A percentile compares a stretch with the other conserved stretches of the same genome.
These are phyloP conservation scores for Phylloporus sp. DNA, from an alignment of 768 basidiomycete genomes.

Conservation along the genomic window DNA sequence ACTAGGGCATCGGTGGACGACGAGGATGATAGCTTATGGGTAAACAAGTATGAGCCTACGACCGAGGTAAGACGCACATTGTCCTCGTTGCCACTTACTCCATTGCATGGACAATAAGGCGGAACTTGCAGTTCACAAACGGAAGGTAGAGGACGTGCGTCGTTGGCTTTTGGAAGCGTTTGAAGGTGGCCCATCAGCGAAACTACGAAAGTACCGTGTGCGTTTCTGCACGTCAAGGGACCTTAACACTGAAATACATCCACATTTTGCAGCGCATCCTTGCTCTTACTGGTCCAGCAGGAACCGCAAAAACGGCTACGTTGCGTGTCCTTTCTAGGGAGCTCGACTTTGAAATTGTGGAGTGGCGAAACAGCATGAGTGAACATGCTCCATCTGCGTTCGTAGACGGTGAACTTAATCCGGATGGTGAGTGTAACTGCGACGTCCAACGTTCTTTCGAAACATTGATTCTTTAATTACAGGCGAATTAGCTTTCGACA, in stretches of 20 bases:
- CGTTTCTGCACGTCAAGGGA: slow-evolving; percentile 20
- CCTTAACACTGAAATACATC: background rate
- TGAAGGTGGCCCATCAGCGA: slow-evolving; percentile 59
- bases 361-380: slow-evolving; percentile 75
- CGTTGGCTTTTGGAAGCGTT: slow-evolving; percentile 73
- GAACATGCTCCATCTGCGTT: slow-evolving; percentile 35
- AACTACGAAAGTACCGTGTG: slow-evolving; percentile 71
- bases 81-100: background rate
- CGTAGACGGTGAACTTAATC: slow-evolving; percentile 16
- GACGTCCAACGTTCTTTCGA: background rate
- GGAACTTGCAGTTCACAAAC: slow-evolving; percentile 74
- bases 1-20: background rate
- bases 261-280: slow-evolving; percentile 67
- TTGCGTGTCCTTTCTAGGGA: slow-evolving; percentile 71
- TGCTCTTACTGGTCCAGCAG: slow-evolving; percentile 82
- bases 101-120: slow-evolving; percentile 37
- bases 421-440: slow-evolving; percentile 8
- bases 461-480: background rate
- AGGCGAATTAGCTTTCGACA: slow-evolving; percentile 12
- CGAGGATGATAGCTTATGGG: slow-evolving; percentile 49
- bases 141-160: slow-evolving; percentile 75
- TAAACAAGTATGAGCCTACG: slow-evolving; percentile 59
- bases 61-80: slow-evolving; percentile 44
- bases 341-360: slow-evolving; percentile 73
- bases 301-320: slow-evolving; percentile 87